Evolutionary conservation across 169 alveolate species (phyloP), one percentile per base, ranked within the genome.

Genomic region (Cryptosporidium viatorum): DNA sequence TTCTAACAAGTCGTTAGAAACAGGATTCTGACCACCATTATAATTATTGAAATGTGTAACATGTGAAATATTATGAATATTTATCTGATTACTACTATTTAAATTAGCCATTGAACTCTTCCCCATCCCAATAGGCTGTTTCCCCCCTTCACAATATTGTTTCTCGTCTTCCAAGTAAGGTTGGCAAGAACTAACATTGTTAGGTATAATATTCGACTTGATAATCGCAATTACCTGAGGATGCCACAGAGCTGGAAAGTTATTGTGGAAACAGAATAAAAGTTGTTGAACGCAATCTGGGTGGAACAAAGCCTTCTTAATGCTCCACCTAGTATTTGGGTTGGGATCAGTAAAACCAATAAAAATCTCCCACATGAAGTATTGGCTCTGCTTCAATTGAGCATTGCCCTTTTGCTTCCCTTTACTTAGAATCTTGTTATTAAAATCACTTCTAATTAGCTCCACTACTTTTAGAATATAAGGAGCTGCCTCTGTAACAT

Each of bases 271-370:
- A 23, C 89, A 80, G 6, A 31, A 21, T n/a, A 80, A n/a, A 8
- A 80, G 70, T 37, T 80, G 89, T 33, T 59, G 71, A n/a, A 80
- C 62, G n/a, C 89, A 80, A 16, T 80, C 89, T 21, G 95, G 93
- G 67, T 94, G 96, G 35, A 92, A 91, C 12, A 93, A 74, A 1
- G 94, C 96, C 70, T 93, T 89, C 39, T 89, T 69, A 75, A 94
- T 71, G 14, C 94, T 91, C 92, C 94, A 91, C 43, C 96, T 43
- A 29, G 85, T 89, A 21, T 31, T 65, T 16, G 96, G 96, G 67
- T 94, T 84, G 1, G 96, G 94, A 33, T 93, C 93, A 37, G 96
- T 94, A 52, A 94, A 89, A 41, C 95, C 95, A n/a, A 94, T 92
- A 67, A 94, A 94, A 51, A 94, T 80, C 33, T 91, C 94, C 96